Evolutionary conservation across 2,329 filamentous ascomycete species (phyloP).

Genomic region (Tolypocladium nubicola): DNA sequence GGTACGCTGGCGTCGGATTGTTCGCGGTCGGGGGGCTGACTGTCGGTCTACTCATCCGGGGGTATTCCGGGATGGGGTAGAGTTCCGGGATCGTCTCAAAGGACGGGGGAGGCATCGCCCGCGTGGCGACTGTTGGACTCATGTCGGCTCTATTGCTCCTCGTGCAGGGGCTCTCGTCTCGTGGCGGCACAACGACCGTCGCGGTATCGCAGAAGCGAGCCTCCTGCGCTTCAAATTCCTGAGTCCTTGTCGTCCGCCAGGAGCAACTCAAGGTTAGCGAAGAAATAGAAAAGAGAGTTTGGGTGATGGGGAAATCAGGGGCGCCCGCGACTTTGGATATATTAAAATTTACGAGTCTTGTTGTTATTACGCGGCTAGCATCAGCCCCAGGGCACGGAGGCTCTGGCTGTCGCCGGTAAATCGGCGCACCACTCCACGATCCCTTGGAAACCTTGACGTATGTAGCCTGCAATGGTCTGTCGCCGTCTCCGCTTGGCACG

Average conservation of each 20-base stretch:
- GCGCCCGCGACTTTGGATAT: background rate
- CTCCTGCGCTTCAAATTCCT: background rate
- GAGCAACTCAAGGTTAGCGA: background rate
- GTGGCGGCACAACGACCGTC: background rate
- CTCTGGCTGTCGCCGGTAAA: background rate
- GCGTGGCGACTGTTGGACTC: constrained; percentile 7
- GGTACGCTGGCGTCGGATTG: constrained; percentile 12
- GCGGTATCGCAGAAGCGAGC: background rate
- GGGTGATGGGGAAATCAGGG: background rate
- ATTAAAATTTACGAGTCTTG: background rate
- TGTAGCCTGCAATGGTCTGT: constrained; percentile 1
- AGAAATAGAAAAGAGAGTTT: background rate
- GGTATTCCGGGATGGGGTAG: constrained; percentile 3
- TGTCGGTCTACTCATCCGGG: background rate
- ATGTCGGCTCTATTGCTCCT: constrained; percentile 5
- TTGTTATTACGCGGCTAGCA: background rate
- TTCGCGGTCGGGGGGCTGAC: constrained; percentile 6
- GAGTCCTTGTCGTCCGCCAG: background rate
- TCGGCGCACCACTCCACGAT: background rate
- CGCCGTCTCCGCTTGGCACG: background rate
- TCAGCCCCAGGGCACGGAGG: background rate
- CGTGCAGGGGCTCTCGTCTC: background rate
- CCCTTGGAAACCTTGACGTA: constrained; percentile 3
- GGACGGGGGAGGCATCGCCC: constrained; percentile 5
- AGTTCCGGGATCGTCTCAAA: constrained; percentile 8